A percentile compares a stretch with the other conserved stretches of the same genome.
phyloP scores from a whole-genome alignment of 2,329 filamentous ascomycete genomes.

The Fusarium odoratissimum region DNA sequence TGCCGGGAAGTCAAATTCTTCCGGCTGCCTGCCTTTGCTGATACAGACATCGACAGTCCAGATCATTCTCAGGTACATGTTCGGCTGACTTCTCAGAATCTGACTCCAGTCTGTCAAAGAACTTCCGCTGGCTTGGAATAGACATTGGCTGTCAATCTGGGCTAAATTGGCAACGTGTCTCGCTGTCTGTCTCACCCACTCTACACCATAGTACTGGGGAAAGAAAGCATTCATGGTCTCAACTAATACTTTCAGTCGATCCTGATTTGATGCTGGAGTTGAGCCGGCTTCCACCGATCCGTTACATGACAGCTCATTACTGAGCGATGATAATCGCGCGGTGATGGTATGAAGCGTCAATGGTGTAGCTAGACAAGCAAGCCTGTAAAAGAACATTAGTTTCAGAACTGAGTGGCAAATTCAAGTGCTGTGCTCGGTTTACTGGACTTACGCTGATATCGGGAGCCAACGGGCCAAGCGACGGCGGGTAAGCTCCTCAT shows the following conservation, averaged over 20 bases:
- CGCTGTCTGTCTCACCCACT: neutral
- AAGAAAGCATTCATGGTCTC: neutral
- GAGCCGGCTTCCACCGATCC: neutral
- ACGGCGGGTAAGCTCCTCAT: neutral
- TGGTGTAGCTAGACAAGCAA: neutral
- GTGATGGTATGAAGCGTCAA: neutral
- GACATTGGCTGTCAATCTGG: neutral
- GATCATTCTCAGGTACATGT: neutral
- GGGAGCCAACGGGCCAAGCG: neutral
- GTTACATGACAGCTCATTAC: neutral
- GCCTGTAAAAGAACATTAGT: neutral
- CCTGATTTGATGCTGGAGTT: neutral
- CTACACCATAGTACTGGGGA: neutral
- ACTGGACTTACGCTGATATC: neutral
- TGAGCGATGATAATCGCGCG: neutral
- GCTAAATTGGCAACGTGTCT: neutral
- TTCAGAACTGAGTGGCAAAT: neutral
- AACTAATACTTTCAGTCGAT: neutral
- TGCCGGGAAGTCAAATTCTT: neutral
- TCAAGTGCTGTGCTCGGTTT: accelerated
- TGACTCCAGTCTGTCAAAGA: neutral
- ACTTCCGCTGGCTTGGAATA: neutral
- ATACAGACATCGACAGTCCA: neutral
- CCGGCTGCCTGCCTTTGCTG: neutral
- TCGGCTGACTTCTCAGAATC: neutral